Evolutionary conservation across 2,329 filamentous ascomycete genomes (phyloP).

Genomic region (Calonectria crousiana): DNA sequence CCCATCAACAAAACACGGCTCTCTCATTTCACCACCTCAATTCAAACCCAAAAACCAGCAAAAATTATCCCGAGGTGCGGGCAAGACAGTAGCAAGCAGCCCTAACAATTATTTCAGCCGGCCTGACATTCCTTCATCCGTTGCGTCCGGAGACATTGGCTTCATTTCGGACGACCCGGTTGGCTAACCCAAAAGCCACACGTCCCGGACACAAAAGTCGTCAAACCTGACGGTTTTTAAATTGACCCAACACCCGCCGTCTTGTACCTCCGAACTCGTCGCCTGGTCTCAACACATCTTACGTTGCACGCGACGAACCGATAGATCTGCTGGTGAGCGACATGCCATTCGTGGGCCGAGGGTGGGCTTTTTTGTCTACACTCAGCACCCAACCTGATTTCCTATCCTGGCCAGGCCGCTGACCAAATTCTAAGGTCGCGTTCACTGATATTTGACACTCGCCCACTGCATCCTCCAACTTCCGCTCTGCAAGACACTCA

Average conservation of each 20-base stretch:
- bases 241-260: neutral
- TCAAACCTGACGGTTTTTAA: conserved; percentile 11
- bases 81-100: neutral
- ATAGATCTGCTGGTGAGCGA: conserved; percentile 2
- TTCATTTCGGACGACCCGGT: conserved; percentile 35
- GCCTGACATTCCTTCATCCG: conserved; percentile 5
- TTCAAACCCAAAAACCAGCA: neutral
- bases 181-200: conserved; percentile 32
- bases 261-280: neutral
- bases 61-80: neutral
- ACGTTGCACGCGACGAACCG: neutral
- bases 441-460: neutral
- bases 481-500: neutral
- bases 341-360: conserved; percentile 15
- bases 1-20: neutral
- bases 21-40: neutral
- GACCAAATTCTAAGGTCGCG: conserved; percentile 5
- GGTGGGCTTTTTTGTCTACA: conserved; percentile 1
- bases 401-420: neutral
- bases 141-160: conserved; percentile 12
- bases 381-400: conserved; percentile 13
- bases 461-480: neutral
- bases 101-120: neutral
- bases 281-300: neutral
- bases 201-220: conserved; percentile 2